Conservation (phyloP, 257 asterid genomes). For the Solanum clarkiae region DNA sequence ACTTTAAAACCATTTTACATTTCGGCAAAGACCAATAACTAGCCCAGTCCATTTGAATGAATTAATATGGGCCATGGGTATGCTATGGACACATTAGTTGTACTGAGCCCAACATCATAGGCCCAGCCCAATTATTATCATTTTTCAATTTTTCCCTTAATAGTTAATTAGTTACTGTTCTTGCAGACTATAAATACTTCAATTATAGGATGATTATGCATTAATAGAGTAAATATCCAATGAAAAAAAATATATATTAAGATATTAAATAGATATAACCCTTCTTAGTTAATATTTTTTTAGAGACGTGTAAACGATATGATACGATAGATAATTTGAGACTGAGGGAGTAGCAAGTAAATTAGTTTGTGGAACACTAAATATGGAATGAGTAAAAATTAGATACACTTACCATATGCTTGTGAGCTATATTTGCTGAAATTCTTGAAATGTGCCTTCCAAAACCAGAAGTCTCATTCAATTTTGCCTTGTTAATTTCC, state of each 20-base stretch:
- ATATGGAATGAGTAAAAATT: not conserved
- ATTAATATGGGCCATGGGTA: not conserved
- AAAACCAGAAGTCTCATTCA: constrained; percentile 45
- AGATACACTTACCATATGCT: constrained; percentile 6
- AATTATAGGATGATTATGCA: not conserved
- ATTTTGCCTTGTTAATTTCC: constrained; percentile 9
- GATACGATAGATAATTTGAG: not conserved
- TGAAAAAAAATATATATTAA: too few species aligned
- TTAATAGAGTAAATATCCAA: too few species aligned
- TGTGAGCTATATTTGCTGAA: constrained; percentile 39
- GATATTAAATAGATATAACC: not conserved
- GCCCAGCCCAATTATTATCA: not conserved
- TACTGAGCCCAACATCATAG: not conserved
- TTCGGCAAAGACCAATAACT: not conserved
- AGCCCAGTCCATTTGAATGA: not conserved
- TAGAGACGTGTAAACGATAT: too few species aligned
- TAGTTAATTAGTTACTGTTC: too few species aligned
- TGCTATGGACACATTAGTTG: not conserved
- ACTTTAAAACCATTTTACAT: not conserved
- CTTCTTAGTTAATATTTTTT: too few species aligned
- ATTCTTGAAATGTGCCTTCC: constrained; percentile 42
- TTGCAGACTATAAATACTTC: too few species aligned
- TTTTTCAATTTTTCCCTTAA: too few species aligned
- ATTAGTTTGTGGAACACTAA: too few species aligned
- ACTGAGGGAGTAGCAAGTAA: not conserved